Percentiles rank a stretch among this genome's conserved stretches.
phyloP scores from a whole-genome alignment of 176 grass and related monocot genomes.

The Zea mays region Zm-B73-REFERENCE-NAM-5.0 NC_050100.1:6138501-6139000 shows the following conservation, averaged over 20 bases:
- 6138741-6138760: conserved; percentile 16
- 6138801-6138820: conserved; percentile 77
- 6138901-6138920: conserved; percentile 63
- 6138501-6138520: not conserved
- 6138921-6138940: conserved; percentile 79
- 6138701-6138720: not conserved
- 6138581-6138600: not conserved
- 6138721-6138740: not conserved
- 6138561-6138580: not conserved
- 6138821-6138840: conserved; percentile 77
- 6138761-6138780: not conserved
- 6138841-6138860: conserved; percentile 67
- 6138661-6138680: not conserved
- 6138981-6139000: conserved; percentile 60
- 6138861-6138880: conserved; percentile 88
- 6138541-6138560: not conserved
- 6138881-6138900: conserved; percentile 87
- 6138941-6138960: conserved; percentile 76
- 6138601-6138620: not conserved
- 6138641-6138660: not conserved
- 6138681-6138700: not conserved
- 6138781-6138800: conserved; percentile 95
- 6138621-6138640: not conserved
- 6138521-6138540: not conserved
- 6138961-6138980: conserved; percentile 78